Evolutionary conservation across 2,329 filamentous ascomycete species (phyloP), one percentile per base, ranked within the genome.

Genomic region (Akanthomyces muscarius): DNA sequence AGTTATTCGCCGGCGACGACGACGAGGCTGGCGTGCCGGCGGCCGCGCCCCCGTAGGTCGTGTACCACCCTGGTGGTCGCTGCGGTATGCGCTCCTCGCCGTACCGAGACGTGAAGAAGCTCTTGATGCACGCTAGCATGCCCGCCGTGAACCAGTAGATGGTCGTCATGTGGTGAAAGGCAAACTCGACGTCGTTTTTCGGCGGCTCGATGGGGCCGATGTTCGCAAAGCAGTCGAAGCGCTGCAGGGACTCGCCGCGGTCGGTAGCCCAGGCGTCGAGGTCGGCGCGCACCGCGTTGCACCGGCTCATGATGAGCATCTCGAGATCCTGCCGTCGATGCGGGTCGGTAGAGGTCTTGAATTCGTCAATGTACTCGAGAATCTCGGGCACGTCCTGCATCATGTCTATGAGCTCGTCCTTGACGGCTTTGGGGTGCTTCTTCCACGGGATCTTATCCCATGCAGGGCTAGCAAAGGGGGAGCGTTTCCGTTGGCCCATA

Each of bases 371-470:
- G 36, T 69, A 66, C 54, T 72, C 68, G 1, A 73, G 64, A 6
- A 73, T 63, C 8, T 65, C 67, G 1, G 70, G 70, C 0, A 72
- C 64, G 13, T 74, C 72, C 7, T 70, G 69, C 10, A 75, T 62
- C 4, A 74, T 65, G 44, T 74, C 73, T 8, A 70, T 65, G 13
- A 75, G 58, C 25, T 70, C 66, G 51, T 76, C 73, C 25, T 70
- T 71, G 14, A 67, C 58, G 7, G 71, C 66, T 41, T 73, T 75
- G 0, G 72, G 69, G 3, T 66, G 65, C 5, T 64, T 56, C 36
- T 67, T 64, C 73, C 73, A 76, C 0, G 74, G 74, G 21, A 73
- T 59, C 6, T 66, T 72, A 44, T 71, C 71, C 74, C 74, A 76
- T 44, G 70, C 70, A 0, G 66, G 69, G 2, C 65, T 68, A 55